Conservation (phyloP, 2,329 filamentous ascomycete genomes). For the Calonectria ilicicola region DNA sequence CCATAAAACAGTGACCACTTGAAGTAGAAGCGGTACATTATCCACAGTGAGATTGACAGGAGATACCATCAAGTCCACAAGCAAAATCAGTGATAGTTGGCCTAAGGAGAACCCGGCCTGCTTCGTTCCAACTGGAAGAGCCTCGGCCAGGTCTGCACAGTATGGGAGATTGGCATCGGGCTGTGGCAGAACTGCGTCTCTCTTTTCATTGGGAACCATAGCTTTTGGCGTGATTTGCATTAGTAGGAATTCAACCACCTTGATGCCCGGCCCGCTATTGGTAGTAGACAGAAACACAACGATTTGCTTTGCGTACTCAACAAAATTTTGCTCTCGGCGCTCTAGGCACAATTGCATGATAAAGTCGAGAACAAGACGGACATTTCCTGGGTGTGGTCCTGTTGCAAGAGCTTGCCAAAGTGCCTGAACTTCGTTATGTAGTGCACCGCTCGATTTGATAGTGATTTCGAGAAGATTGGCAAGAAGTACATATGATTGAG, state of each 20-base stretch:
- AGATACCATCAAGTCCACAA: conserved; percentile 96
- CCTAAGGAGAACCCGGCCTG: conserved; percentile 92
- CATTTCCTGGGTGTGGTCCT: conserved; percentile 92
- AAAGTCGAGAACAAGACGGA: conserved; percentile 94
- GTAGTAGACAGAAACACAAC: conserved; percentile 95
- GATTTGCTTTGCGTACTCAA: conserved; percentile 97
- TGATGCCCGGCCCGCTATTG: conserved; percentile 78
- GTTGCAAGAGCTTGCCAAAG: conserved; percentile 97
- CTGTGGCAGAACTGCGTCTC: conserved; percentile 74
- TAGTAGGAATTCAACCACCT: conserved; percentile 93
- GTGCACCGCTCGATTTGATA: conserved; percentile 85
- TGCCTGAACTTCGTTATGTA: conserved; percentile 97
- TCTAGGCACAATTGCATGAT: conserved; percentile 95
- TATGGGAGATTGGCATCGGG: conserved; percentile 84
- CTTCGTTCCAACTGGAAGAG: conserved; percentile 89
- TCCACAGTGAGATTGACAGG: conserved; percentile 84
- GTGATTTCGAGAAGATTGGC: conserved; percentile 97
- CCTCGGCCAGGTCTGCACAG: conserved; percentile 84
- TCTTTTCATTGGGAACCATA: conserved; percentile 95
- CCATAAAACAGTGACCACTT: conserved; percentile 94
- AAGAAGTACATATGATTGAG: conserved; percentile 92
- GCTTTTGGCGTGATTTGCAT: conserved; percentile 92
- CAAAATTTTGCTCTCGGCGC: conserved; percentile 95
- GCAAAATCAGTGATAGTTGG: conserved; percentile 90
- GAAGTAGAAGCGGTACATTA: conserved; percentile 85